A percentile compares a stretch with the other conserved stretches of the same genome.
Evolutionary conservation across 2,329 filamentous ascomycete species (phyloP).

Genomic region (Colletotrichum lentis): DNA sequence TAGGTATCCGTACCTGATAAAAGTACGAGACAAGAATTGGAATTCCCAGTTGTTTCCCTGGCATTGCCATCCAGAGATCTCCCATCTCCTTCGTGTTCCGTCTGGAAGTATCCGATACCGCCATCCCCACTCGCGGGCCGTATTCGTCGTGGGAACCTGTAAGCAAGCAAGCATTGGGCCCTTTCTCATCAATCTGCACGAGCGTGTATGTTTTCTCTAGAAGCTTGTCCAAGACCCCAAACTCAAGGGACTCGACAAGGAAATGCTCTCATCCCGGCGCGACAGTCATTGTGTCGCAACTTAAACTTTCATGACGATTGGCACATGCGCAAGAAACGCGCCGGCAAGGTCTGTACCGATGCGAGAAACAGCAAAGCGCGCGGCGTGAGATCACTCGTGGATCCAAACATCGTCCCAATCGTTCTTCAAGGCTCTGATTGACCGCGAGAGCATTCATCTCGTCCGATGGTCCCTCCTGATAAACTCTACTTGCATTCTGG

Average conservation of each 20-base stretch:
- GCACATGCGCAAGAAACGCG: background rate
- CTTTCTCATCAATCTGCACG: background rate
- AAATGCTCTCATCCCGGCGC: too few species aligned
- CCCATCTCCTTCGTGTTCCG: background rate
- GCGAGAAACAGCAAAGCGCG: background rate
- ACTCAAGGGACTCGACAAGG: background rate
- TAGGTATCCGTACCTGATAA: too few species aligned
- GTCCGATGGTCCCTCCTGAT: background rate
- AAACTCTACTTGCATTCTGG: background rate
- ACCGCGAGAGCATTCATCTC: background rate
- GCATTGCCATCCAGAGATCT: background rate
- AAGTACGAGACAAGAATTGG: background rate
- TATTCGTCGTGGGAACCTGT: background rate
- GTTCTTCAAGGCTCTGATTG: background rate
- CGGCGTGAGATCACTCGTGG: background rate
- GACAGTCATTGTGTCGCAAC: background rate
- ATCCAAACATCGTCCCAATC: background rate
- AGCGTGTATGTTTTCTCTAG: too few species aligned
- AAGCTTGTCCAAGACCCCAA: background rate
- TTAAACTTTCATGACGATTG: background rate
- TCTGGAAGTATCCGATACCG: constrained; percentile 1
- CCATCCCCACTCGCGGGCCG: background rate
- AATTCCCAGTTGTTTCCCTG: constrained; percentile 3
- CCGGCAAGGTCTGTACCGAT: background rate
- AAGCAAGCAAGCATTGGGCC: background rate